phyloP scores from a whole-genome alignment of 768 basidiomycete genomes.

The Coprinopsis sp. region DNA sequence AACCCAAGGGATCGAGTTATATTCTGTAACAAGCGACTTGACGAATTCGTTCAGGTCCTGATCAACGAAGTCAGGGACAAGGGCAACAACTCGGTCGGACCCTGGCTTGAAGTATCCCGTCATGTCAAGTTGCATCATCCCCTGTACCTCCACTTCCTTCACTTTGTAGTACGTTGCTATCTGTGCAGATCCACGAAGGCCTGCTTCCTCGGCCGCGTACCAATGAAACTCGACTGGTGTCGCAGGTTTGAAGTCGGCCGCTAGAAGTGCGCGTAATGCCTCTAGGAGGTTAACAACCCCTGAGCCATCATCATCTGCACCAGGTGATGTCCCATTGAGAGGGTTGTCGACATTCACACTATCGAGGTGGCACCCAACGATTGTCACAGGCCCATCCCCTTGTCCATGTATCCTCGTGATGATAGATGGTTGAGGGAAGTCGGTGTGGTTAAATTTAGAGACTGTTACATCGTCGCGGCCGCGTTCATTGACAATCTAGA shows the following conservation, averaged over 20 bases:
- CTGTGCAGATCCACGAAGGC: constrained; percentile 48
- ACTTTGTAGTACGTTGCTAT: constrained; percentile 47
- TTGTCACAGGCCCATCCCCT: constrained; percentile 25
- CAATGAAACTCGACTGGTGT: constrained; percentile 45
- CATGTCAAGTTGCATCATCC: constrained; percentile 46
- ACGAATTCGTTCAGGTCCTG: constrained; percentile 41
- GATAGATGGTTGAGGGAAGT: constrained; percentile 32
- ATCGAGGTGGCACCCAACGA: constrained; percentile 40
- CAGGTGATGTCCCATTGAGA: constrained; percentile 38
- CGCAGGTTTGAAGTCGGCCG: constrained; percentile 33
- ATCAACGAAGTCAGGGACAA: constrained; percentile 38
- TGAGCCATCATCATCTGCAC: constrained; percentile 47
- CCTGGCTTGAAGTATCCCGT: constrained; percentile 43
- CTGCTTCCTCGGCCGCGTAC: constrained; percentile 44
- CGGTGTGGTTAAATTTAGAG: constrained; percentile 26
- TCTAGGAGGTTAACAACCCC: constrained; percentile 43
- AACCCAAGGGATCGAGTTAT: constrained; percentile 33
- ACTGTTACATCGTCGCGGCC: constrained; percentile 26
- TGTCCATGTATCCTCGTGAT: constrained; percentile 35
- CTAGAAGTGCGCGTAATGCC: constrained; percentile 35
- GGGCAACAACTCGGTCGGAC: constrained; percentile 36
- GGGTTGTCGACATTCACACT: constrained; percentile 36
- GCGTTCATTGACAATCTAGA: constrained; percentile 6
- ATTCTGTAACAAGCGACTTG: constrained; percentile 33
- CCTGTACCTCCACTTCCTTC: constrained; percentile 39